Percentiles rank a stretch among this genome's conserved stretches.
These are phyloP conservation scores for Trichoderma gamsii DNA, from an alignment of 495 filamentous ascomycete species.

Conservation along the genomic window DNA sequence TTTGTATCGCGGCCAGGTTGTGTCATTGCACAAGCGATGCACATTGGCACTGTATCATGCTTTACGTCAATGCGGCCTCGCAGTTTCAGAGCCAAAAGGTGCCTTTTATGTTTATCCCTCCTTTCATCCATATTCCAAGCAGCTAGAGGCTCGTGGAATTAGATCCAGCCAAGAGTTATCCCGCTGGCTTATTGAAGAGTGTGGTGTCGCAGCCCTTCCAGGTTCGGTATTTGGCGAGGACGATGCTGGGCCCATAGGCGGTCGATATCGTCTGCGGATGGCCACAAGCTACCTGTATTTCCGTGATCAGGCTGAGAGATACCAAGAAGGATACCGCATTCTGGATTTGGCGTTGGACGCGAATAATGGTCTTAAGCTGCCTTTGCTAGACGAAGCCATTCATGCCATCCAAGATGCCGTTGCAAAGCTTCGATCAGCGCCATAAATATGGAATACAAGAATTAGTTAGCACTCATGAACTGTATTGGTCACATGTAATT, in stretches of 20 bases:
- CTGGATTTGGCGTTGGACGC: not conserved
- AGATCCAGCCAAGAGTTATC: not conserved
- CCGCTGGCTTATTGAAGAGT: not conserved
- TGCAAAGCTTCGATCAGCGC: not conserved
- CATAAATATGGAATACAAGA: not conserved
- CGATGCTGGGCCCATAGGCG: not conserved
- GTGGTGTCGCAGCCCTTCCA: not conserved
- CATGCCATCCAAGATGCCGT: not conserved
- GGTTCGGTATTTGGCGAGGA: not conserved
- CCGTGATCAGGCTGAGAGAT: not conserved
- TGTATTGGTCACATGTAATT: not conserved
- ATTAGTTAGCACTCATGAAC: too few species aligned
- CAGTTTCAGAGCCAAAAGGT: not conserved
- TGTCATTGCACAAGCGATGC: not conserved
- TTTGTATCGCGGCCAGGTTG: not conserved
- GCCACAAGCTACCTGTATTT: not conserved
- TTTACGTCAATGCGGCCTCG: not conserved
- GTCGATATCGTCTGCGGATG: not conserved
- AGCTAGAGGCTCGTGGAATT: not conserved
- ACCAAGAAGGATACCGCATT: not conserved
- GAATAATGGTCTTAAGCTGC: not conserved
- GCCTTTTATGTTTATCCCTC: not conserved
- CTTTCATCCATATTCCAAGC: not conserved
- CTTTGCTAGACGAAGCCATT: not conserved
- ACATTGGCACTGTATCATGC: not conserved